Percentiles rank a stretch among this genome's conserved stretches.
phyloP scores from a whole-genome alignment of 1,284 basidiomycete genomes.

The Malassezia yamatoensis region DNA sequence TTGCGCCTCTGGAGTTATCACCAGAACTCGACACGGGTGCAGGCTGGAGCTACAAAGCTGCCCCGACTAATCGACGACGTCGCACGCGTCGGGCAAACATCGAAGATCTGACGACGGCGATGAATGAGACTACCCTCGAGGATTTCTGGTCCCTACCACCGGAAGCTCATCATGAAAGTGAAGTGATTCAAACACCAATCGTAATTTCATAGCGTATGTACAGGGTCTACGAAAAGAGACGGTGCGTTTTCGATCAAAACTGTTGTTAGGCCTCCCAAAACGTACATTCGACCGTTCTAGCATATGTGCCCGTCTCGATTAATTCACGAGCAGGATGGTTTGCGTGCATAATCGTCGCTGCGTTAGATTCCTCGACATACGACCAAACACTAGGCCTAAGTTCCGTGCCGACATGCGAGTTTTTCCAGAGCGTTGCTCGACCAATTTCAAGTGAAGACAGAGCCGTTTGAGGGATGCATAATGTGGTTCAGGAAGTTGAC shows the following conservation, averaged over 20 bases:
- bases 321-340: conserved; percentile 10
- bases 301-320: conserved; percentile 8
- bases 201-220: neutral
- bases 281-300: conserved; percentile 5
- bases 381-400: conserved; percentile 98
- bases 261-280: neutral
- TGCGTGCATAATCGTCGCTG: conserved; percentile 9
- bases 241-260: conserved; percentile 10
- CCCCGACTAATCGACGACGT: neutral
- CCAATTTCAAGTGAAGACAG: conserved; percentile 69
- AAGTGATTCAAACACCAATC: conserved; percentile 5
- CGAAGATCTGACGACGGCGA: neutral
- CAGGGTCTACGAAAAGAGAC: conserved; percentile 6
- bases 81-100: neutral
- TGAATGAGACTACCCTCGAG: neutral
- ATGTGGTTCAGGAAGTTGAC: conserved; percentile 71
- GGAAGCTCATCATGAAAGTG: neutral
- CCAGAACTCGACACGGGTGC: neutral
- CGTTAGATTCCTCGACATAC: conserved; percentile 55
- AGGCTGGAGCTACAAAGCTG: conserved; percentile 2
- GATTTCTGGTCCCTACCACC: conserved; percentile 12
- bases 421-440: conserved; percentile 50
- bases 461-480: conserved; percentile 72
- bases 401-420: conserved; percentile 95
- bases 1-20: neutral